Base-by-base conservation (phyloP, 164 flowering plant genomes). In the Tetrastigma voinierianum region DNA sequence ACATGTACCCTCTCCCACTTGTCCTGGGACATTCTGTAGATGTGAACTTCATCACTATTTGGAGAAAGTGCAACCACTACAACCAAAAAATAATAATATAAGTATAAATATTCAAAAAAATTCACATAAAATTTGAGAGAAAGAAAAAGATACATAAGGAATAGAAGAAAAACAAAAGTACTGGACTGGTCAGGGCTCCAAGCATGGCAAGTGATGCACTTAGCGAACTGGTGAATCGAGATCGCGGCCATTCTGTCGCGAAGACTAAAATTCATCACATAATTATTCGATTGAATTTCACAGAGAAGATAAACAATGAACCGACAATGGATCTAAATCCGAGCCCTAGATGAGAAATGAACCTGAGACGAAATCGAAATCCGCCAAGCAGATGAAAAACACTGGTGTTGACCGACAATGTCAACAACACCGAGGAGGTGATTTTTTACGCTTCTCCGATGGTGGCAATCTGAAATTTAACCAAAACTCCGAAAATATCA, bases 61-160 rank as follows among this genome's bases (percentile, higher is more conserved):
- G 98, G 98, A 74, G 93, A 94, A 60, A 94, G 70, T 25, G 98
- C 97, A 72, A 94, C 78, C 97, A 91, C 98, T 94, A 57, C 72
- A 77, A 70, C 57, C 62, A 20, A 60, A 64, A 52, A n/a, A 3
- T 10, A 62, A 23, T 17, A 25, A 54, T 3, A 47, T 21, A 10
- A 4, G 40, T n/a, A 15, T 40, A 25, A 4, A n/a, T 32, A 18
- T 18, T 14, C 10, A 51, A 60, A 19, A 19, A 32, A 16, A 17
- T 44, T 3, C 2, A 18, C 23, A 11, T 19, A 9, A 24, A 12
- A 57, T 14, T 24, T n/a, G n/a, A 51, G 40, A 16, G 10, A 48
- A 13, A 51, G 15, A 54, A 19, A 9, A 23, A 62, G 32, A 7
- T 2, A 25, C 40, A 25, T 4, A 24, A 19, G 61, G 18, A 21